phyloP scores from a whole-genome alignment of 768 basidiomycete genomes.

The Boletus sp. region DNA sequence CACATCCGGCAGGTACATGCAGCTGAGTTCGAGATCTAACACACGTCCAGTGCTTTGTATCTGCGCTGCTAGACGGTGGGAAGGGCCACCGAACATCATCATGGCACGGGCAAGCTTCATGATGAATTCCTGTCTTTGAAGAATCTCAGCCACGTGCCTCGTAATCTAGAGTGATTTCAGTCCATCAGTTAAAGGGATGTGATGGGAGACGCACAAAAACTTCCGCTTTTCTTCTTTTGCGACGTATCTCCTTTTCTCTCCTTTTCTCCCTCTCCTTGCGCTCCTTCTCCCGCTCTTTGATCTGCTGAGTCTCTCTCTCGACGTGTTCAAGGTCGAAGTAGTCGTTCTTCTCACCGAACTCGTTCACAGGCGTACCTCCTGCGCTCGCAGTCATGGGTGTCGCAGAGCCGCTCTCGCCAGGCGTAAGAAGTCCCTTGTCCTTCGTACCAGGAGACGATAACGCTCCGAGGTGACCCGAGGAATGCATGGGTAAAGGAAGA shows the following conservation, averaged over 20 bases:
- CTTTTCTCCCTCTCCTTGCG: slow-evolving; percentile 37
- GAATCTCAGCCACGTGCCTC: slow-evolving; percentile 78
- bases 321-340: slow-evolving; percentile 33
- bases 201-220: slow-evolving; percentile 57
- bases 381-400: slow-evolving; percentile 20
- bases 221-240: slow-evolving; percentile 69
- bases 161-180: slow-evolving; percentile 54
- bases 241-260: slow-evolving; percentile 39
- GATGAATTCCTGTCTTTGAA: slow-evolving; percentile 81
- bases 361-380: slow-evolving; percentile 17
- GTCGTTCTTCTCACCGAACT: slow-evolving; percentile 23
- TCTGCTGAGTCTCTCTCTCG: slow-evolving; percentile 24
- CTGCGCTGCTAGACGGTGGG: slow-evolving; percentile 80
- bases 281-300: slow-evolving; percentile 27
- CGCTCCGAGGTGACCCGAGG: slow-evolving; percentile 12
- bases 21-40: slow-evolving; percentile 69
- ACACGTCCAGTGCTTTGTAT: slow-evolving; percentile 77
- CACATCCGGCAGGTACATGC: slow-evolving; percentile 73
- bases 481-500: slow-evolving; percentile 32
- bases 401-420: slow-evolving; percentile 16
- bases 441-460: slow-evolving; percentile 11
- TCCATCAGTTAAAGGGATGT: neutral
- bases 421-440: slow-evolving; percentile 4
- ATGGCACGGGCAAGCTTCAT: slow-evolving; percentile 80
- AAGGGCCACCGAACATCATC: slow-evolving; percentile 88